Evolutionary conservation across 140 eudicot species (phyloP).

Genomic region (Stevia rebaudiana): DNA sequence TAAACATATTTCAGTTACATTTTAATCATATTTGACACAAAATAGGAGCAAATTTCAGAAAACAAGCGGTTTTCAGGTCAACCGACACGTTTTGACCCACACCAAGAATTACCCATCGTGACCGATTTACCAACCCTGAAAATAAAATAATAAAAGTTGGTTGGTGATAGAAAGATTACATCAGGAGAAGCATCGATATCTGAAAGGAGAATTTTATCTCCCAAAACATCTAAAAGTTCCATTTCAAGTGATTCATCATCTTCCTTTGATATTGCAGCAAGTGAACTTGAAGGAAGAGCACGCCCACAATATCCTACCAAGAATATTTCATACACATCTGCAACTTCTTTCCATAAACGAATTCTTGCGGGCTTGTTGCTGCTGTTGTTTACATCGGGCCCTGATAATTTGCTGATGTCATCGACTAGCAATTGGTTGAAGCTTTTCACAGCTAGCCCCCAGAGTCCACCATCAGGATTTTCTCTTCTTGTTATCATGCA

Average conservation of each 20-base stretch:
- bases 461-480: constrained; percentile 82
- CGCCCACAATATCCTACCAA: constrained; percentile 97
- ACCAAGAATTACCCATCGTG: not conserved
- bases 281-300: constrained; percentile 67
- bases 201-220: constrained; percentile 74
- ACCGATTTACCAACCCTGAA: not conserved
- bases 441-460: constrained; percentile 96
- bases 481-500: constrained; percentile 99
- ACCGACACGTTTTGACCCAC: not conserved
- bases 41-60: not conserved
- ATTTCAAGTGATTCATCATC: constrained; percentile 85
- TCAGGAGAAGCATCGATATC: constrained; percentile 72
- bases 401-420: constrained; percentile 47
- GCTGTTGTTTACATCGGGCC: constrained; percentile 23
- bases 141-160: not conserved
- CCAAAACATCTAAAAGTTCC: constrained; percentile 66
- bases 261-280: constrained; percentile 49
- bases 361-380: constrained; percentile 52
- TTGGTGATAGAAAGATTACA: constrained; percentile 39
- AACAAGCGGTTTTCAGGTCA: not conserved
- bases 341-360: constrained; percentile 97
- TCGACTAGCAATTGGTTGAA: constrained; percentile 64
- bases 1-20: not conserved
- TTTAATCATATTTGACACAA: not conserved
- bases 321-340: constrained; percentile 86